Base-by-base conservation (phyloP, 2,329 filamentous ascomycete species). In the Botrytis galanthina region DNA sequence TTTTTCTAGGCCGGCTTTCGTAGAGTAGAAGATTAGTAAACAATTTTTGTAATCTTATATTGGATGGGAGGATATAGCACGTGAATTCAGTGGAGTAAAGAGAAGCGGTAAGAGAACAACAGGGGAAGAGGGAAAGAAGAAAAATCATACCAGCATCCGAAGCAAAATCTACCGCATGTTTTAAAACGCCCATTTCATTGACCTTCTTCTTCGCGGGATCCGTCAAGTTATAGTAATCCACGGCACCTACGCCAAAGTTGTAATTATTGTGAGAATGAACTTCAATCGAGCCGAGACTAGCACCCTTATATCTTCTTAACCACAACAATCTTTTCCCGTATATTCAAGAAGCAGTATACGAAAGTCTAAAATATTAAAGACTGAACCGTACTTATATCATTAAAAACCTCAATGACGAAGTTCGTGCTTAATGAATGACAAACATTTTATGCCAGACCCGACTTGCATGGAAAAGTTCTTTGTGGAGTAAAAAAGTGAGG, bases 1-100 rank as follows among this genome's bases (percentile, higher is more conserved):
- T 74, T 89, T 87, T 80, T 92, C 90, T 1, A 91, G 83, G 7
- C 89, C 89, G 78, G 85, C 89, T 89, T 76, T 22, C 2, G 20
- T 32, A 16, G 8, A 4, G 7, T 1, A 26, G 14, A 39, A n/a
- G 6, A 18, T 32, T n/a, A 46, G 64, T 60, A 60, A 42, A 12
- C 10, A n/a, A 22, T 32, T 35, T 46, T 35, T 42, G 29, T 37
- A n/a, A 37, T 39, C 37, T 10, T 37, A 37, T 37, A 12, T 29
- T 18, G 9, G 3, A 42, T 9, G 16, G 22, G 14, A 61, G 12
- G 16, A 35, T 42, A 37, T 14, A n/a, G 16, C 29, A 51, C 35
- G n/a, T 61, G 37, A 37, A 39, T 60, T 8, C 67, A 16, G 59
- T 42, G 70, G n/a, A 67, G n/a, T 54, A 61, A 4, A 44, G 44